Evolutionary conservation across 352 stramenopile genomes (phyloP), one percentile per base, ranked within the genome.

Genomic region (Plasmopara muralis): DNA sequence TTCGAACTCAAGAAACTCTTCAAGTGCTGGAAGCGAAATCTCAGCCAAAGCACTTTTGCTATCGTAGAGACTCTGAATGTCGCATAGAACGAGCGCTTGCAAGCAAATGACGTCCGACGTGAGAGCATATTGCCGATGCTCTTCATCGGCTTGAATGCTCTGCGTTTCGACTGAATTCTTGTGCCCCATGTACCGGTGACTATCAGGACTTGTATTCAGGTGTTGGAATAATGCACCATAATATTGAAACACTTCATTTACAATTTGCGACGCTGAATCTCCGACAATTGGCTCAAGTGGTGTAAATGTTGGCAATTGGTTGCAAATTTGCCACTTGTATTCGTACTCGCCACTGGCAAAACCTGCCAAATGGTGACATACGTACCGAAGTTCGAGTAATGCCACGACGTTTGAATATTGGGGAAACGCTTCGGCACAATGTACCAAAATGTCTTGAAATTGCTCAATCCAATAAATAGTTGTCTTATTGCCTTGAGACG

Each of bases 271-370:
- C 6, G 75, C 75, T 4, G 67, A 72, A 8, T 89, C 68, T 2
- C 73, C 70, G 3, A 77, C 70, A n/a, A 90, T 66, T 6, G 69
- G 56, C 16, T 82, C 64, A 16, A 74, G 52, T 2, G 70, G 55
- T 7, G 66, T 57, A 9, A 85, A 80, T 0, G 55, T 44, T 3
- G 70, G 74, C 10, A 84, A 60, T 42, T 87, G 74, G 29, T 83
- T 83, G 42, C 73, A 89, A 14, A 91, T 62, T 48, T 89, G 79
- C 83, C 83, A 94, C 16, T 70, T 68, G 62, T 92, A 90, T 45
- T 65, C 62, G 37, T 83, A 77, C 40, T 68, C 59, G 12, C 60
- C 62, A n/a, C 64, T 77, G 7, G 74, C 66, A 46, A 89, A 86
- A 2, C 73, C 70, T 6, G 80, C 70, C 43, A 91, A 67, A 31